A percentile compares a stretch with the other conserved stretches of the same genome.
phyloP scores from a whole-genome alignment of 2,329 filamentous ascomycete genomes.

The Harringtonia lauricola region DNA sequence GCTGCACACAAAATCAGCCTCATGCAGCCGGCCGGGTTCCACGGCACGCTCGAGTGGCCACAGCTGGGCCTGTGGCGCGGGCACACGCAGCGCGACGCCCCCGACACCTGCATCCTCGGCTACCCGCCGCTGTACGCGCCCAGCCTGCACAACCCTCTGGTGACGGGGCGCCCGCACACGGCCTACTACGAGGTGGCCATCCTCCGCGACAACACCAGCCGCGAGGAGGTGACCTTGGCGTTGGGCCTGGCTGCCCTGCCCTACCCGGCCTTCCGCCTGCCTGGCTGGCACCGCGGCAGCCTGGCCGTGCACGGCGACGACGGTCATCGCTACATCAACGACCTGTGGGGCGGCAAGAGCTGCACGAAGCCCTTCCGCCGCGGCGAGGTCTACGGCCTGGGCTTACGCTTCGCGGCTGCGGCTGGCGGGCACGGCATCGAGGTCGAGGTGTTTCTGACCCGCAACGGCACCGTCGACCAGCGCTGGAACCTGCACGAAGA shows the following conservation, averaged over 20 bases:
- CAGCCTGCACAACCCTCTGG: conserved; percentile 41
- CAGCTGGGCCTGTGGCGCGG: conserved; percentile 41
- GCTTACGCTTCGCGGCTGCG: conserved; percentile 46
- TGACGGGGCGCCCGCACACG: conserved; percentile 24
- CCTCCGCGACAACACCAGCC: conserved; percentile 24
- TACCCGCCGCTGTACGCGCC: conserved; percentile 60
- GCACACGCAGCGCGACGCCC: conserved; percentile 27
- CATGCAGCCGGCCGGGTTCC: conserved; percentile 36
- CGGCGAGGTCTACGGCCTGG: conserved; percentile 60
- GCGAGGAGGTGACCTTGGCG: conserved; percentile 39
- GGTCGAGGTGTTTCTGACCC: conserved; percentile 59
- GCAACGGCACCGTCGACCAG: conserved; percentile 47
- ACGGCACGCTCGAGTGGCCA: conserved; percentile 32
- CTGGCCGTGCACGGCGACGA: conserved; percentile 73
- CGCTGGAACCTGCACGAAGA: conserved; percentile 69
- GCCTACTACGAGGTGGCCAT: conserved; percentile 66
- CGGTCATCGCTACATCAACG: conserved; percentile 65
- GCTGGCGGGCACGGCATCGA: conserved; percentile 22
- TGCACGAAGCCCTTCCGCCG: conserved; percentile 54
- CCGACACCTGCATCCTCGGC: conserved; percentile 54
- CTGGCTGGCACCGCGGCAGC: conserved; percentile 70
- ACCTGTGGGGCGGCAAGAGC: conserved; percentile 59
- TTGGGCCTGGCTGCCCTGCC: conserved; percentile 63
- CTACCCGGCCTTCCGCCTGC: conserved; percentile 66
- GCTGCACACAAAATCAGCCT: conserved; percentile 41